A percentile compares a stretch with the other conserved stretches of the same genome.
Evolutionary conservation across 2,329 filamentous ascomycete genomes (phyloP).

Genomic region (Arachnopeziza araneosa): DNA sequence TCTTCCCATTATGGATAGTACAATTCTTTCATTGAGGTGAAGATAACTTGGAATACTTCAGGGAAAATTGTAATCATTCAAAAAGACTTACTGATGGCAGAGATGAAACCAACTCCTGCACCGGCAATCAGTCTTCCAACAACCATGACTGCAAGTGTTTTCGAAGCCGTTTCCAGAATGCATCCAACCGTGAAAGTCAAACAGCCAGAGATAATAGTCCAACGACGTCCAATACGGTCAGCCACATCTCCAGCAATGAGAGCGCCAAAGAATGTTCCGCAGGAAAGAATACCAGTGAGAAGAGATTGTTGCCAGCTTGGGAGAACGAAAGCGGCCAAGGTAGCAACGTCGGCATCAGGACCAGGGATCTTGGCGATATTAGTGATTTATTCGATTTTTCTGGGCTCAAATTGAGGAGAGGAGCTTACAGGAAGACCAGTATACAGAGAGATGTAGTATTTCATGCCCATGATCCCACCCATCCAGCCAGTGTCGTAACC

Average conservation of each 20-base stretch:
- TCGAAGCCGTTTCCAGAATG: slow-evolving; percentile 55
- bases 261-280: slow-evolving; percentile 75
- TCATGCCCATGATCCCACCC: slow-evolving; percentile 41
- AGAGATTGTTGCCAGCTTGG: slow-evolving; percentile 57
- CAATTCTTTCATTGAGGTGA: no score
- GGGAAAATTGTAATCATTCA: not conserved
- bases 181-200: slow-evolving; percentile 67
- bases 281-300: slow-evolving; percentile 60
- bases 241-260: slow-evolving; percentile 72
- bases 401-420: not conserved
- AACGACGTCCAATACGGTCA: slow-evolving; percentile 67
- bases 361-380: slow-evolving; percentile 6
- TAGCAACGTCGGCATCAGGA: slow-evolving; percentile 40
- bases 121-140: slow-evolving; percentile 68
- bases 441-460: slow-evolving; percentile 20
- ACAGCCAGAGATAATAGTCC: slow-evolving; percentile 53
- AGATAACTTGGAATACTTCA: no score
- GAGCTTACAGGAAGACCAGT: slow-evolving; percentile 14
- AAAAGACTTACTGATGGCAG: slow-evolving; percentile 61
- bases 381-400: not conserved
- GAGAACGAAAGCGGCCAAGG: slow-evolving; percentile 58
- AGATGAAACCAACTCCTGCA: slow-evolving; percentile 74
- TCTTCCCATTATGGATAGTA: no score
- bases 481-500: slow-evolving; percentile 76
- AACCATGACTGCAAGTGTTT: slow-evolving; percentile 41